A percentile compares a stretch with the other conserved stretches of the same genome.
Conservation (phyloP, 2,329 filamentous ascomycete genomes). For the Epichloe uncinata region DNA sequence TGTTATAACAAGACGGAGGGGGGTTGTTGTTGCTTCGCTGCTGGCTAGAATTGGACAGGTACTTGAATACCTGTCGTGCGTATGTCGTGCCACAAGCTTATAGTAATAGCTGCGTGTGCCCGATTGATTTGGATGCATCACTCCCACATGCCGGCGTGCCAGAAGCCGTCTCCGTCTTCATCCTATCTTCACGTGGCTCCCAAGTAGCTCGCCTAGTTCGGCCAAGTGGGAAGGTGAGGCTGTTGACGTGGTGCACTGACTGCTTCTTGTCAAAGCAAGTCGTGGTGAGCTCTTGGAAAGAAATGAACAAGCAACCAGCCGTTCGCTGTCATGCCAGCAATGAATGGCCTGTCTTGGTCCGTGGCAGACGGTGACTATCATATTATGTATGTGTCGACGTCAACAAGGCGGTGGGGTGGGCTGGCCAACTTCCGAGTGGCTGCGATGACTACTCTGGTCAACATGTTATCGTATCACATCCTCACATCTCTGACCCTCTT, state of each 20-base stretch:
- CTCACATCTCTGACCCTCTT: too few species aligned
- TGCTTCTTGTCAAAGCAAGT: too few species aligned
- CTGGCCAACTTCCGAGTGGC: not conserved
- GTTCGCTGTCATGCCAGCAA: too few species aligned
- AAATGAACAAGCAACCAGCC: too few species aligned
- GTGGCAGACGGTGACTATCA: too few species aligned
- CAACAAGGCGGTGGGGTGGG: too few species aligned
- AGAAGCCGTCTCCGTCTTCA: not conserved
- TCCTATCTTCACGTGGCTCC: not conserved
- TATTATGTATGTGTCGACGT: too few species aligned
- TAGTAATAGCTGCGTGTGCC: not conserved
- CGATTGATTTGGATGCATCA: not conserved
- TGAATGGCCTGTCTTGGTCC: too few species aligned
- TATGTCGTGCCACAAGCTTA: not conserved
- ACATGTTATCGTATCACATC: not conserved
- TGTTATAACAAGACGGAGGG: not conserved
- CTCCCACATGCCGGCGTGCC: not conserved
- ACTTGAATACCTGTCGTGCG: not conserved
- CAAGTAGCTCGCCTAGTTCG: not conserved
- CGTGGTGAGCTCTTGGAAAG: too few species aligned
- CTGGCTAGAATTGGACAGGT: not conserved
- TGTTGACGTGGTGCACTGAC: too few species aligned
- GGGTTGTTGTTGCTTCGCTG: not conserved
- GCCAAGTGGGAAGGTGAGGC: too few species aligned
- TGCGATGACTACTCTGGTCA: not conserved